Evolutionary conservation across 108 stramenopile species (phyloP).

Genomic region (Nitzschia sp.): DNA sequence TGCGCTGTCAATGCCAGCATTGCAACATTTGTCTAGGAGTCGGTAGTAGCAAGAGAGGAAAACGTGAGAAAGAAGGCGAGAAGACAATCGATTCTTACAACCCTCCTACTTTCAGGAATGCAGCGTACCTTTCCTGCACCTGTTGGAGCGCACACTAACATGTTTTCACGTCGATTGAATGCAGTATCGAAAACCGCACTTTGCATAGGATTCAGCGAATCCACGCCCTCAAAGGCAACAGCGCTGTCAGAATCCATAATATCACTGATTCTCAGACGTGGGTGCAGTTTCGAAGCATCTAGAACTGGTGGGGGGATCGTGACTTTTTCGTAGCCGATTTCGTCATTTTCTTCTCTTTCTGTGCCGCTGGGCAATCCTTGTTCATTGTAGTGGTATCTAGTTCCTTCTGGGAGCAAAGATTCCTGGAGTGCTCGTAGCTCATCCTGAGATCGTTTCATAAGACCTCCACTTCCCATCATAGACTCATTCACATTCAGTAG

Average conservation of each 20-base stretch:
- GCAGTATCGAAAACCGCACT: slow-evolving; percentile 91
- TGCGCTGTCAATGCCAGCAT: slow-evolving; percentile 88
- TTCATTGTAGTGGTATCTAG: slow-evolving; percentile 51
- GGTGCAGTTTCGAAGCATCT: slow-evolving; percentile 51
- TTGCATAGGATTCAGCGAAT: slow-evolving; percentile 94
- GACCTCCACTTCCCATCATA: slow-evolving; percentile 33
- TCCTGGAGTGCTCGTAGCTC: slow-evolving; percentile 58
- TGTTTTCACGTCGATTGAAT: slow-evolving; percentile 86
- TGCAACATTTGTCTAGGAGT: slow-evolving; percentile 92
- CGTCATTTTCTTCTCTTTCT: slow-evolving; percentile 65
- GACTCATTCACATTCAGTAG: slow-evolving; percentile 21
- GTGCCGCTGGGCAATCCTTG: slow-evolving; percentile 65
- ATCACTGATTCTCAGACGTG: slow-evolving; percentile 56
- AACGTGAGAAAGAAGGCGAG: too few relatives aligned
- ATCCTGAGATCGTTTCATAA: slow-evolving; percentile 26
- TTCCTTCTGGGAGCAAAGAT: slow-evolving; percentile 67
- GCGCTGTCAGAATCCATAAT: slow-evolving; percentile 56
- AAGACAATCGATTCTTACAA: too few relatives aligned
- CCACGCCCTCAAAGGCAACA: slow-evolving; percentile 72
- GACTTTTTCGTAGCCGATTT: slow-evolving; percentile 66
- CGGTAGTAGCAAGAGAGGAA: neutral
- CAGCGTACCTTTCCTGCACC: slow-evolving; percentile 82
- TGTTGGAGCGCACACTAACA: slow-evolving; percentile 97
- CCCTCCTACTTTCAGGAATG: neutral
- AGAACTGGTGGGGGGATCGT: slow-evolving; percentile 76